These are phyloP conservation scores for Cadophora sp. DNA, from an alignment of 2,329 filamentous ascomycete genomes.

Conservation along the genomic window DNA sequence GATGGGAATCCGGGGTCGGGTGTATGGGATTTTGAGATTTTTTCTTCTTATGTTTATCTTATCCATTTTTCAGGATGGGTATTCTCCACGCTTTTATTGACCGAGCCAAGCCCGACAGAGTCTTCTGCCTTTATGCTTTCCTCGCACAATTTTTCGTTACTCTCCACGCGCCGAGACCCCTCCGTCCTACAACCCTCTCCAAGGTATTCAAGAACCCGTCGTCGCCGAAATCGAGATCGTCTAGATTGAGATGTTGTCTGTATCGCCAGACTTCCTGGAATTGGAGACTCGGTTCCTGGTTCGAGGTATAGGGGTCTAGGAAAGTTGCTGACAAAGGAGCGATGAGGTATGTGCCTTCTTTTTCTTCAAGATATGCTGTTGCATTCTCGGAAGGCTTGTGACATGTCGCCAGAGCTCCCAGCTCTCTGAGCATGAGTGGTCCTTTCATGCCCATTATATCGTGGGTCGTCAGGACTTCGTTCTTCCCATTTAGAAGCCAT, in stretches of 20 bases:
- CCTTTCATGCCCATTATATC: slow-evolving; percentile 78
- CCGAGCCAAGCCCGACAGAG: not conserved
- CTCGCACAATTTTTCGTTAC: slow-evolving; percentile 56
- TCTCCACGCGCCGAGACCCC: slow-evolving; percentile 68
- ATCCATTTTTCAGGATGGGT: slow-evolving; percentile 13
- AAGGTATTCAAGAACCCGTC: slow-evolving; percentile 79
- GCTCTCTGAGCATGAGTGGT: slow-evolving; percentile 62
- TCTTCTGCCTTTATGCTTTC: slow-evolving; percentile 9
- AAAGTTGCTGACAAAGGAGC: slow-evolving; percentile 76
- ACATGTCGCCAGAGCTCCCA: slow-evolving; percentile 67
- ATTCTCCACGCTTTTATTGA: not conserved
- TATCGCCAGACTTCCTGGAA: slow-evolving; percentile 77
- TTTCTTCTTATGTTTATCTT: slow-evolving; percentile 14
- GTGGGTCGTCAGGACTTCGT: slow-evolving; percentile 70
- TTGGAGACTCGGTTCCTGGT: slow-evolving; percentile 53
- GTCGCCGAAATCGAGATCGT: slow-evolving; percentile 80
- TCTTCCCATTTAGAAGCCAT: slow-evolving; percentile 81
- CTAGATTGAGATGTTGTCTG: slow-evolving; percentile 73
- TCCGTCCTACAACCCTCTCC: slow-evolving; percentile 67
- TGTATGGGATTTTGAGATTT: slow-evolving; percentile 16
- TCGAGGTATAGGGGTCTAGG: slow-evolving; percentile 65
- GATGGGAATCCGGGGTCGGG: slow-evolving; percentile 10
- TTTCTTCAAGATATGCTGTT: slow-evolving; percentile 64
- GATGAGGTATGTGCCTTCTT: slow-evolving; percentile 72
- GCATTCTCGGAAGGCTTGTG: slow-evolving; percentile 60